A percentile compares a stretch with the other conserved stretches of the same genome.
Conservation (phyloP, 257 asterid species). For the Paraleonurus japonicus region DNA sequence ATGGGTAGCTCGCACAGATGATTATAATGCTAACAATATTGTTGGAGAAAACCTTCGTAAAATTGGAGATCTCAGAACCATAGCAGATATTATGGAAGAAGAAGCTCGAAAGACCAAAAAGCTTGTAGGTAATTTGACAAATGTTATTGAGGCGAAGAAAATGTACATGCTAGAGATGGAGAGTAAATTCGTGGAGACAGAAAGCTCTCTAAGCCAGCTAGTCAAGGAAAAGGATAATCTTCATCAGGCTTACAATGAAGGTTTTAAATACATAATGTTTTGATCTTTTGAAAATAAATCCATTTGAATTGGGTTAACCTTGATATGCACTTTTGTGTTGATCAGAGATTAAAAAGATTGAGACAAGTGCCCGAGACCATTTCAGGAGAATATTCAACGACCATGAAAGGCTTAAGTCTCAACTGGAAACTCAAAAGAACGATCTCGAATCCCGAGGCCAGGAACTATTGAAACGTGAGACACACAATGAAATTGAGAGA, state of each 20-base stretch:
- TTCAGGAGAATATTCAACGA: slow-evolving; percentile 63
- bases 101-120: slow-evolving; percentile 58
- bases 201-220: slow-evolving; percentile 43
- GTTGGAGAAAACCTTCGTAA: slow-evolving; percentile 68
- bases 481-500: slow-evolving; percentile 42
- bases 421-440: slow-evolving; percentile 53
- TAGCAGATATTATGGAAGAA: slow-evolving; percentile 68
- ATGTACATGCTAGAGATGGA: slow-evolving; percentile 60
- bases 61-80: slow-evolving; percentile 69
- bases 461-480: slow-evolving; percentile 67
- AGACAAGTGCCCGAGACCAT: slow-evolving; percentile 67
- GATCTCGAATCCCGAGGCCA: slow-evolving; percentile 63
- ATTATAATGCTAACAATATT: slow-evolving; percentile 48
- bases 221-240: slow-evolving; percentile 61
- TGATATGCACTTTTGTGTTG: slow-evolving; percentile 25
- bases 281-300: background rate
- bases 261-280: slow-evolving; percentile 37
- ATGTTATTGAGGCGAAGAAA: slow-evolving; percentile 67
- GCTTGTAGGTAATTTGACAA: slow-evolving; percentile 62
- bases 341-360: slow-evolving; percentile 68
- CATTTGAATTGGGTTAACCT: background rate
- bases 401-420: slow-evolving; percentile 64
- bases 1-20: slow-evolving; percentile 83
- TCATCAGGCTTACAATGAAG: slow-evolving; percentile 63
- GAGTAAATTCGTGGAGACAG: slow-evolving; percentile 58